phyloP scores from a whole-genome alignment of 1,139 yeast genomes.

The Blastobotrys ciferrii region DNA sequence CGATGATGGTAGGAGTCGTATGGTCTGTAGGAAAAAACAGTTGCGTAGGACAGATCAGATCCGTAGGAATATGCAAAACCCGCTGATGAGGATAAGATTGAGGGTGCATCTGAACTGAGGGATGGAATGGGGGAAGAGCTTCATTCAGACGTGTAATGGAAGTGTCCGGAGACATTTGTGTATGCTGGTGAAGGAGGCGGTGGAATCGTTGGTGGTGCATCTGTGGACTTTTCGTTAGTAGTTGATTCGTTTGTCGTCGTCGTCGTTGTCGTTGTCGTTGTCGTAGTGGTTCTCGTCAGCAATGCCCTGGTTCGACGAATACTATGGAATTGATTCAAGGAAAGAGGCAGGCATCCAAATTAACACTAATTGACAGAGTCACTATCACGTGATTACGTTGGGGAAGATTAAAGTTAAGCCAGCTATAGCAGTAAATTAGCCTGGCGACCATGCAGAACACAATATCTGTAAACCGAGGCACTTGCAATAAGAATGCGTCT shows the following conservation, averaged over 20 bases:
- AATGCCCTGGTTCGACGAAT: not conserved
- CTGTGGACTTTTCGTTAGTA: slow-evolving; percentile 5
- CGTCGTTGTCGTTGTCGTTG: slow-evolving; percentile 3
- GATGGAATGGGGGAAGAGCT: slow-evolving; percentile 1
- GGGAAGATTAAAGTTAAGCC: no score
- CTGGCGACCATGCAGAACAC: no score
- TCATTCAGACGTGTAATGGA: not conserved
- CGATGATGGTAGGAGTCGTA: slow-evolving; percentile 5
- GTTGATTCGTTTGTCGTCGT: not conserved
- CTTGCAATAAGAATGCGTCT: no score
- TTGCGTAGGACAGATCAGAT: slow-evolving; percentile 5
- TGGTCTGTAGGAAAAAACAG: slow-evolving; percentile 4
- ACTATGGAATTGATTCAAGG: no score
- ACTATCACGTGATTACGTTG: no score
- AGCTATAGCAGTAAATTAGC: no score
- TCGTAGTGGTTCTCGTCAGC: not conserved
- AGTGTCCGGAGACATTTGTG: slow-evolving; percentile 1
- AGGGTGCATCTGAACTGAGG: slow-evolving; percentile 5
- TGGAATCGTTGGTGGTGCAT: not conserved
- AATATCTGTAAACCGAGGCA: no score
- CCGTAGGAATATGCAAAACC: slow-evolving; percentile 7
- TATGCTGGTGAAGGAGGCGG: not conserved
- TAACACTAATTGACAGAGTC: no score
- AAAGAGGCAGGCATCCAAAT: no score
- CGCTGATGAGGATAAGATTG: slow-evolving; percentile 5